A percentile compares a stretch with the other conserved stretches of the same genome.
Conservation (phyloP, 2,329 filamentous ascomycete species). For the Fusarium robinianum region DNA sequence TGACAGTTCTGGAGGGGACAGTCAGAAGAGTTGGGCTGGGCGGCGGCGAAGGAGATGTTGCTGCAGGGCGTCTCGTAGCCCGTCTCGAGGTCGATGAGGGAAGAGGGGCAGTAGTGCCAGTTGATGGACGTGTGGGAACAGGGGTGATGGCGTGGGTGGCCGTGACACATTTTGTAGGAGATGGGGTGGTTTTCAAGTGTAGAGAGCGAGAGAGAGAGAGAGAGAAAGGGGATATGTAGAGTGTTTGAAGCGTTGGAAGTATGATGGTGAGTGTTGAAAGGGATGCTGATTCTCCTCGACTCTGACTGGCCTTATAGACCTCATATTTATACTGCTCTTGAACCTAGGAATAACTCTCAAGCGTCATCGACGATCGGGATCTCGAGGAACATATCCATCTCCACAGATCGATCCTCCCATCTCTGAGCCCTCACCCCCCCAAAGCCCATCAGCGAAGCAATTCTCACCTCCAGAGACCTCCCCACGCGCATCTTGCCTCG, state of each 20-base stretch:
- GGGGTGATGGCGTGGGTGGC: constrained; percentile 56
- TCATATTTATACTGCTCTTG: constrained; percentile 27
- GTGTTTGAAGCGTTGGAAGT: no score
- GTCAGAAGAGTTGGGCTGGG: constrained; percentile 48
- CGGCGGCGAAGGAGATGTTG: constrained; percentile 52
- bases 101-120: constrained; percentile 58
- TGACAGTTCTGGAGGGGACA: constrained; percentile 58
- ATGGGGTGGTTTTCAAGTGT: not conserved
- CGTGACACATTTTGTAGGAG: constrained; percentile 54
- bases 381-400: constrained; percentile 6
- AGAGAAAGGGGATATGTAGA: not conserved
- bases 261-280: not conserved
- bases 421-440: constrained; percentile 55
- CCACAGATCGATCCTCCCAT: constrained; percentile 26
- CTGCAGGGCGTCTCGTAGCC: constrained; percentile 55
- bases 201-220: not conserved
- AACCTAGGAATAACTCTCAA: not conserved
- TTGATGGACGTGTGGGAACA: constrained; percentile 60
- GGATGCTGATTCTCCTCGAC: not conserved
- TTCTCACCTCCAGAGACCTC: constrained; percentile 53
- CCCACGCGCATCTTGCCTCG: no score
- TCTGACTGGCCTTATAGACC: constrained; percentile 5
- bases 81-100: constrained; percentile 52
- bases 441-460: constrained; percentile 66
- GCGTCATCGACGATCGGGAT: not conserved